phyloP scores from a whole-genome alignment of 2,329 filamentous ascomycete species.

The Aspergillus transmontanensis region DNA sequence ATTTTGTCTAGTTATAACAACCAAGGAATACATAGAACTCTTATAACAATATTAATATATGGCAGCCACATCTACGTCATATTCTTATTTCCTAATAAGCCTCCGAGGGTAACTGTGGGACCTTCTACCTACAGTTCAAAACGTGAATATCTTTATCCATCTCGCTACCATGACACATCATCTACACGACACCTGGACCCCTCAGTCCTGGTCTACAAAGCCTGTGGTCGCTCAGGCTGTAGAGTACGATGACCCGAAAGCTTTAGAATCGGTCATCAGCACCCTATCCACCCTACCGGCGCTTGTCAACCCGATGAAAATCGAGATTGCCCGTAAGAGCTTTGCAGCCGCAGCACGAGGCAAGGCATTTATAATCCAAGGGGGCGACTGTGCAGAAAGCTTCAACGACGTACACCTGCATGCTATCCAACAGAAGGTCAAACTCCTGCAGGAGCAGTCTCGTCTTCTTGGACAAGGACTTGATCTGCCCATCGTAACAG shows the following conservation, averaged over 20 bases:
- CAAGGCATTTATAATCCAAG: constrained; percentile 86
- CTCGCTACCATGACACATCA: background rate
- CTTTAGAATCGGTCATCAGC: constrained; percentile 1
- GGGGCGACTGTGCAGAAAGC: constrained; percentile 84
- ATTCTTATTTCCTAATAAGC: background rate
- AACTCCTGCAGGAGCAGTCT: constrained; percentile 63
- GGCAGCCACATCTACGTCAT: background rate
- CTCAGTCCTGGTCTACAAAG: constrained; percentile 1
- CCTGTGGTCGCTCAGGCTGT: constrained; percentile 1
- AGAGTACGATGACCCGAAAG: constrained; percentile 1
- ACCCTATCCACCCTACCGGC: constrained; percentile 1
- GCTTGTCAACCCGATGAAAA: constrained; percentile 9
- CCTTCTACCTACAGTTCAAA: background rate
- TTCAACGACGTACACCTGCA: constrained; percentile 88
- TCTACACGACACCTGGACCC: constrained; percentile 1
- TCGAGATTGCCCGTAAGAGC: constrained; percentile 3
- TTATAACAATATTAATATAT: too few relatives aligned
- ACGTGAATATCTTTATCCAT: too few relatives aligned
- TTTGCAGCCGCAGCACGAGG: constrained; percentile 52
- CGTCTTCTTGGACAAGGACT: constrained; percentile 1
- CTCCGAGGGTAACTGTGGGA: background rate
- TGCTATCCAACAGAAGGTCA: constrained; percentile 90
- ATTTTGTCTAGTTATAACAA: background rate
- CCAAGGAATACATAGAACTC: background rate
- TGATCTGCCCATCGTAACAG: constrained; percentile 21